These are phyloP conservation scores for Solanum medicagineum DNA, from an alignment of 257 asterid genomes.

Conservation along the genomic window DNA sequence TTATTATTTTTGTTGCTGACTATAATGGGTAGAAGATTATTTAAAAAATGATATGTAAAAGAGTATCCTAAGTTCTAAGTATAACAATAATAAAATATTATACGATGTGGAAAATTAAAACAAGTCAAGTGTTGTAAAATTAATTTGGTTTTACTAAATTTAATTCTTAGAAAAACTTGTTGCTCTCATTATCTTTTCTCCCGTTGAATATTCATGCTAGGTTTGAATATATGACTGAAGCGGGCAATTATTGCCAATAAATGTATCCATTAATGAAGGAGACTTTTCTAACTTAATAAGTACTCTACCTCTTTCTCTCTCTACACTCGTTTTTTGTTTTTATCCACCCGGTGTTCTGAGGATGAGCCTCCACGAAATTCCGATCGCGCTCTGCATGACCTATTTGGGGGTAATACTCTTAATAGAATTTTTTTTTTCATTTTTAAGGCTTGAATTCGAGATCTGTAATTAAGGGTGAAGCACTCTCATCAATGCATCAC, in stretches of 20 bases:
- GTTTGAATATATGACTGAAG: not conserved
- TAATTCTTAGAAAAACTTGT: no score
- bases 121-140: not conserved
- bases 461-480: no score
- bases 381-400: rapidly evolving
- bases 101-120: not conserved
- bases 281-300: not conserved
- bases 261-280: not conserved
- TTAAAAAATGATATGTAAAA: not conserved
- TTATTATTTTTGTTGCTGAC: not conserved
- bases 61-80: no score
- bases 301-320: not conserved
- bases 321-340: not conserved
- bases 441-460: rapidly evolving
- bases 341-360: no score
- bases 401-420: rapidly evolving
- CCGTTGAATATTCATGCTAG: not conserved
- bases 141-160: no score
- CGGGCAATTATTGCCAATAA: no score
- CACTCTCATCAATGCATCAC: no score
- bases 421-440: no score
- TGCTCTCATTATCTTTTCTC: not conserved
- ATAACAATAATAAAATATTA: no score
- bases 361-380: no score
- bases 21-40: not conserved